Conservation (phyloP, 192 early-diverging fungal species). For the Chytriomyces hyalinus region DNA sequence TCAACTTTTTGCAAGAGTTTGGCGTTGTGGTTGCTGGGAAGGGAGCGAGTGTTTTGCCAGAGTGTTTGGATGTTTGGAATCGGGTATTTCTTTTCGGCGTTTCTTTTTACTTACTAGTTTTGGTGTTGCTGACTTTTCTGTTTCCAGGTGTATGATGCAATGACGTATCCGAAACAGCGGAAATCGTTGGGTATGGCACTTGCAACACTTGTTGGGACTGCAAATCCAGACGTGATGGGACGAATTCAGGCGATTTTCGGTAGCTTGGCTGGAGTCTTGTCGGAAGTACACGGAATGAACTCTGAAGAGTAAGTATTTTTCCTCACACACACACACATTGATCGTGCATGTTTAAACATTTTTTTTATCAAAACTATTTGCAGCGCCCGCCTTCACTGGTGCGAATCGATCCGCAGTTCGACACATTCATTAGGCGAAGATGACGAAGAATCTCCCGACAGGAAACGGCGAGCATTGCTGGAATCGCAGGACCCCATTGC, state of each 20-base stretch:
- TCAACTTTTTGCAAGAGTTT: conserved; percentile 54
- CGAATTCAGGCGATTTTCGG: conserved; percentile 59
- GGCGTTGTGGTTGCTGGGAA: conserved; percentile 58
- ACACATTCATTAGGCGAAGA: conserved; percentile 56
- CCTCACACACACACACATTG: not conserved
- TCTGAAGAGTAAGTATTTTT: conserved; percentile 51
- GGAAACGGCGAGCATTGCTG: conserved; percentile 41
- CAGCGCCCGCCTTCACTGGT: conserved; percentile 32
- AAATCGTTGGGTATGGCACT: conserved; percentile 71
- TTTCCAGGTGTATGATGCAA: conserved; percentile 70
- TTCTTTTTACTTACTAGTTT: too few species aligned
- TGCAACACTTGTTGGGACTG: conserved; percentile 57
- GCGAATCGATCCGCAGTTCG: conserved; percentile 61
- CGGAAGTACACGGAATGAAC: conserved; percentile 67
- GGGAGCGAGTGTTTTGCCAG: conserved; percentile 65
- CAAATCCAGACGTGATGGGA: conserved; percentile 52
- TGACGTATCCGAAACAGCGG: conserved; percentile 70
- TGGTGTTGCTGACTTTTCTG: not conserved
- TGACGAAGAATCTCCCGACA: conserved; percentile 53
- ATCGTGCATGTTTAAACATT: conserved; percentile 14
- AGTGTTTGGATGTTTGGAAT: conserved; percentile 59
- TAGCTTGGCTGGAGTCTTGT: conserved; percentile 66
- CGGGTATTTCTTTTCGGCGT: not conserved
- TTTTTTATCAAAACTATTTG: not conserved
- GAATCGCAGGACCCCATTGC: conserved; percentile 65